Evolutionary conservation across 2,329 filamentous ascomycete species (phyloP).

Genomic region (Teratosphaeria zuluensis): DNA sequence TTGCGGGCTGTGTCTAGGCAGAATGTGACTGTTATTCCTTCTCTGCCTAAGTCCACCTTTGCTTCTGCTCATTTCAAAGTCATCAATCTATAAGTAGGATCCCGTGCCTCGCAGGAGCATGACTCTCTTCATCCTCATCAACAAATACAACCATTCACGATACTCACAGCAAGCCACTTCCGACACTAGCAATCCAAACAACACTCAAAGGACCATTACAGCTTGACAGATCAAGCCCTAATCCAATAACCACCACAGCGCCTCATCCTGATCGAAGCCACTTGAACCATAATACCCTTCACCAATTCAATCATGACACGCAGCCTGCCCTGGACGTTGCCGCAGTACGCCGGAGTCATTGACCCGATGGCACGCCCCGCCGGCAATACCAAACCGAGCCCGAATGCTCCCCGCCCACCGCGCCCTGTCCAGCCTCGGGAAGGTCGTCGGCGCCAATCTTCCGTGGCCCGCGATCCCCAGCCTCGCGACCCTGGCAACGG

Average conservation of each 20-base stretch:
- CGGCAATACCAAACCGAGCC: background rate
- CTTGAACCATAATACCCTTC: background rate
- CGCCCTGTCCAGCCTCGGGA: slow-evolving; percentile 1
- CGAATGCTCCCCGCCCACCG: background rate
- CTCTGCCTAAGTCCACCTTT: background rate
- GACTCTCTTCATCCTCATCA: background rate
- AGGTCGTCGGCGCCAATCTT: background rate
- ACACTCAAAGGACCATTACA: background rate
- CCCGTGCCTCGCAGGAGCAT: background rate
- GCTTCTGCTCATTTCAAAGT: background rate
- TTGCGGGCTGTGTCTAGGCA: background rate
- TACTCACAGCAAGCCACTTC: background rate
- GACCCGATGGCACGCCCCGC: background rate
- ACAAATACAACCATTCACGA: background rate
- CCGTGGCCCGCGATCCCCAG: slow-evolving; percentile 2
- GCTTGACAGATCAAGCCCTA: background rate
- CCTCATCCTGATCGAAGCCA: background rate
- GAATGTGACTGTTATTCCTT: background rate
- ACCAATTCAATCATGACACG: background rate
- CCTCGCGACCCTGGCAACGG: slow-evolving; percentile 11
- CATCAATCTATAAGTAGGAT: background rate
- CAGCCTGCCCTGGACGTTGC: background rate
- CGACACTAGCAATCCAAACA: background rate
- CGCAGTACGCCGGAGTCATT: background rate
- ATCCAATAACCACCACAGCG: background rate